phyloP scores from a whole-genome alignment of 495 filamentous ascomycete genomes.

The Margaritispora aquatica region DNA sequence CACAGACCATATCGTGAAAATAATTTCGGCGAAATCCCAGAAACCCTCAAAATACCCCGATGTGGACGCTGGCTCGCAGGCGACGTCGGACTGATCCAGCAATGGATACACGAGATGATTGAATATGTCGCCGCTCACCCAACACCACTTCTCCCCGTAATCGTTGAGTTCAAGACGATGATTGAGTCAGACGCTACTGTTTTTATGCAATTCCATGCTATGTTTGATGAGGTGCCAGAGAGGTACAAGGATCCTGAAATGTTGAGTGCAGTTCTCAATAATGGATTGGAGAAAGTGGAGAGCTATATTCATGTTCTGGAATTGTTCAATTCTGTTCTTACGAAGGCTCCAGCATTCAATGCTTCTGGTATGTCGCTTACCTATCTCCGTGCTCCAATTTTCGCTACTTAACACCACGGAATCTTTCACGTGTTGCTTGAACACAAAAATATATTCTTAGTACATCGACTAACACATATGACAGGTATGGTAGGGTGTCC shows the following conservation, averaged over 20 bases:
- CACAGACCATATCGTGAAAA: no score
- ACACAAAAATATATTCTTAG: no score
- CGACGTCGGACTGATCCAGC: conserved; percentile 42
- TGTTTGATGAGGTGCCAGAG: conserved; percentile 64
- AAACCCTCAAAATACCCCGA: conserved; percentile 22
- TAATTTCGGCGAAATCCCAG: background rate
- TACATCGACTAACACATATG: no score
- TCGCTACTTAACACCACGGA: no score
- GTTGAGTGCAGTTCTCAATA: conserved; percentile 22
- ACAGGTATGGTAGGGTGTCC: conserved; percentile 43
- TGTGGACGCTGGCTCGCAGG: conserved; percentile 44
- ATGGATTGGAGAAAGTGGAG: conserved; percentile 32
- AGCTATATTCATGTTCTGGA: conserved; percentile 59
- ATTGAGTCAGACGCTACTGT: conserved; percentile 37
- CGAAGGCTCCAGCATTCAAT: conserved; percentile 52
- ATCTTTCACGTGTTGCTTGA: no score
- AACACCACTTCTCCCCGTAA: conserved; percentile 37
- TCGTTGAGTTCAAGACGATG: conserved; percentile 40
- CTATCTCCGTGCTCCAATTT: no score
- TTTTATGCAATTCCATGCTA: conserved; percentile 45
- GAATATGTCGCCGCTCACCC: conserved; percentile 38
- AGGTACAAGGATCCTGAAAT: conserved; percentile 50
- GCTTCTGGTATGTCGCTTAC: conserved; percentile 56
- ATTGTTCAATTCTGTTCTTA: conserved; percentile 58
- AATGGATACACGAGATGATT: conserved; percentile 41